Conservation (phyloP, 192 early-diverging fungal genomes). For the Dissophora globulifera region DNA sequence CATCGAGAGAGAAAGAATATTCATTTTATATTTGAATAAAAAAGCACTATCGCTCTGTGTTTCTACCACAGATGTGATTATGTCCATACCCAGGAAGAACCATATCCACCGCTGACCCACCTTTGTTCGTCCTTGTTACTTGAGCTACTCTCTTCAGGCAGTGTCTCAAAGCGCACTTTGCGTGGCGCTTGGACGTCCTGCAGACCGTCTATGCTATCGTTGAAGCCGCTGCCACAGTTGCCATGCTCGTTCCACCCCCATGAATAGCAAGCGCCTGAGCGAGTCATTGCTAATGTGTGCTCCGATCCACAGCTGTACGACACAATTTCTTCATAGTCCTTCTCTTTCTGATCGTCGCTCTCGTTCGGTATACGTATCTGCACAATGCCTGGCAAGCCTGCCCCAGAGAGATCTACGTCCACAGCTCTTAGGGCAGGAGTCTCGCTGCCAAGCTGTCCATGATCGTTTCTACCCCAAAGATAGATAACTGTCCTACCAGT, state of each 20-base stretch:
- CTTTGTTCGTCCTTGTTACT: not conserved
- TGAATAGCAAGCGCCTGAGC: conserved; percentile 56
- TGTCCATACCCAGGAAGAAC: conserved; percentile 41
- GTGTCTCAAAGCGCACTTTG: conserved; percentile 1
- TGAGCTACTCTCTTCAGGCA: not conserved
- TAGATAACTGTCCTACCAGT: conserved; percentile 23
- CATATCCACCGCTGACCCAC: conserved; percentile 45
- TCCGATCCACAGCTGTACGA: conserved; percentile 78
- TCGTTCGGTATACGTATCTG: conserved; percentile 15
- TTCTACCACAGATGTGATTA: too few relatives aligned
- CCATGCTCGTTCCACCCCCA: conserved; percentile 99
- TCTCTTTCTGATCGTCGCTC: not conserved
- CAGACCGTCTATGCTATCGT: conserved; percentile 10
- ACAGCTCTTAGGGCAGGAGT: not conserved
- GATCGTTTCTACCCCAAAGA: conserved; percentile 82
- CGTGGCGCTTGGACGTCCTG: conserved; percentile 26
- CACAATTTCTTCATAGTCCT: conserved; percentile 13
- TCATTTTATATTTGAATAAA: too few relatives aligned
- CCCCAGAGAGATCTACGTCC: not conserved
- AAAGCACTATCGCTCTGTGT: too few relatives aligned
- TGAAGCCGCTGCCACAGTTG: conserved; percentile 75
- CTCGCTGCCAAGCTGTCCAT: conserved; percentile 72
- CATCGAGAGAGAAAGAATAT: too few relatives aligned
- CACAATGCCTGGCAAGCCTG: not conserved
- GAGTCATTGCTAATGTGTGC: conserved; percentile 68